These are phyloP conservation scores for Penicillium pancosmium DNA, from an alignment of 495 filamentous ascomycete species.

Conservation along the genomic window DNA sequence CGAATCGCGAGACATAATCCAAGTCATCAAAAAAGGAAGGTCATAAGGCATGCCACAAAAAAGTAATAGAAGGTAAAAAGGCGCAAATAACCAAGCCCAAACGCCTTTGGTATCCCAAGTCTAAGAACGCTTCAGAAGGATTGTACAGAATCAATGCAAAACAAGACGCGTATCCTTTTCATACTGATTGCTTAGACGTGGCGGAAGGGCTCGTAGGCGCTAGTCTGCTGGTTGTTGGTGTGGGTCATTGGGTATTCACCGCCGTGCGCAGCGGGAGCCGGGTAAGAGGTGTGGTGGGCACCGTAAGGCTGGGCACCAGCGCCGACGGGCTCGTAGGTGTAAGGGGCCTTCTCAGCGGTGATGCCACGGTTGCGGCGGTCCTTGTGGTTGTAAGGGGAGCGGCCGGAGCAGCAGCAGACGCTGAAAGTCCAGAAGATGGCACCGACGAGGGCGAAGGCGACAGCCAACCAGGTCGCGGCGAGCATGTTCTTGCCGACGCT, in stretches of 20 bases:
- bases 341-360: constrained; percentile 52
- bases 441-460: constrained; percentile 70
- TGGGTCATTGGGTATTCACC: constrained; percentile 28
- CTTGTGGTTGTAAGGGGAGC: constrained; percentile 49
- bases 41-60: constrained; percentile 3
- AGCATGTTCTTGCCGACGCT: constrained; percentile 69
- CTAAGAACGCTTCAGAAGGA: constrained; percentile 25
- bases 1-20: constrained; percentile 2
- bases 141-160: constrained; percentile 8
- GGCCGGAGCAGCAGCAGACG: constrained; percentile 85
- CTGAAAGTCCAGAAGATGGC: constrained; percentile 88
- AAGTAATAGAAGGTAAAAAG: background rate
- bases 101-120: constrained; percentile 31
- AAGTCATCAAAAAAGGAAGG: constrained; percentile 21
- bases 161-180: constrained; percentile 10
- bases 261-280: constrained; percentile 23
- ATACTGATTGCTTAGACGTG: constrained; percentile 36
- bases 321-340: constrained; percentile 53
- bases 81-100: constrained; percentile 6
- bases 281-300: constrained; percentile 37
- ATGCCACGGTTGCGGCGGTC: constrained; percentile 31
- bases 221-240: constrained; percentile 26
- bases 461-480: constrained; percentile 74
- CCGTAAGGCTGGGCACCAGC: constrained; percentile 28
- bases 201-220: constrained; percentile 51